These are phyloP conservation scores for Pseudoneurospora amorphoporcata DNA, from an alignment of 495 filamentous ascomycete genomes.

Conservation along the genomic window DNA sequence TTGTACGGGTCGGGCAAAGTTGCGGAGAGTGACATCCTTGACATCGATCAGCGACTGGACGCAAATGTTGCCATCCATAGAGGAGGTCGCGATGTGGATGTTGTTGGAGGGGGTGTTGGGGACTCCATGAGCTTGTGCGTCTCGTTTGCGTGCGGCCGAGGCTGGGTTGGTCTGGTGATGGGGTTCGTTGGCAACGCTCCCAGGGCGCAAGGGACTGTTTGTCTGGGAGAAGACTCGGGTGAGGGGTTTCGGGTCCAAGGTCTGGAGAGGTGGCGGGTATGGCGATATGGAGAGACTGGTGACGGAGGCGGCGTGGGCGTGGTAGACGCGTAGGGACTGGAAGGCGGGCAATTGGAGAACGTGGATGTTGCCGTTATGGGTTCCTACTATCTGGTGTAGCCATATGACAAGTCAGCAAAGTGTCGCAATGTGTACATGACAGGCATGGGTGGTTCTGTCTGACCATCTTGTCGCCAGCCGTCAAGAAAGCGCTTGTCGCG, in stretches of 20 bases:
- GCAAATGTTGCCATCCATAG: conserved; percentile 91
- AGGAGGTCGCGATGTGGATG: conserved; percentile 86
- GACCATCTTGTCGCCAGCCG: conserved; percentile 95
- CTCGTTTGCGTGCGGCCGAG: conserved; percentile 37
- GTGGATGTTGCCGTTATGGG: conserved; percentile 95
- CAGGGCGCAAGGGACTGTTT: conserved; percentile 25
- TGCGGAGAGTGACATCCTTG: conserved; percentile 75
- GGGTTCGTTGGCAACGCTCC: conserved; percentile 35
- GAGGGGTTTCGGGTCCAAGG: conserved; percentile 41
- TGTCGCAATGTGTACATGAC: background rate
- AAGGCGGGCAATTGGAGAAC: conserved; percentile 73
- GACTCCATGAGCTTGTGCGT: conserved; percentile 31
- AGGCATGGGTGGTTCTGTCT: conserved; percentile 5
- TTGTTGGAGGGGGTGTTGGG: conserved; percentile 69
- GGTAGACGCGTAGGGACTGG: conserved; percentile 69
- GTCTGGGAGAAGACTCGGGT: conserved; percentile 35
- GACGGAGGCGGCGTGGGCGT: conserved; percentile 83
- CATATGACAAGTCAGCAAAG: background rate
- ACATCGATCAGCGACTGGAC: conserved; percentile 65
- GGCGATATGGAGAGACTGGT: conserved; percentile 87
- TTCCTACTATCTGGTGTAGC: conserved; percentile 65
- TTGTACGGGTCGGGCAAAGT: conserved; percentile 86
- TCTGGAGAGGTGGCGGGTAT: conserved; percentile 64
- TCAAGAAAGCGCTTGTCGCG: conserved; percentile 79
- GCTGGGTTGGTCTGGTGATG: conserved; percentile 36